A percentile compares a stretch with the other conserved stretches of the same genome.
phyloP scores from a whole-genome alignment of 2,329 filamentous ascomycete genomes.

The Blastomyces parvus region DNA sequence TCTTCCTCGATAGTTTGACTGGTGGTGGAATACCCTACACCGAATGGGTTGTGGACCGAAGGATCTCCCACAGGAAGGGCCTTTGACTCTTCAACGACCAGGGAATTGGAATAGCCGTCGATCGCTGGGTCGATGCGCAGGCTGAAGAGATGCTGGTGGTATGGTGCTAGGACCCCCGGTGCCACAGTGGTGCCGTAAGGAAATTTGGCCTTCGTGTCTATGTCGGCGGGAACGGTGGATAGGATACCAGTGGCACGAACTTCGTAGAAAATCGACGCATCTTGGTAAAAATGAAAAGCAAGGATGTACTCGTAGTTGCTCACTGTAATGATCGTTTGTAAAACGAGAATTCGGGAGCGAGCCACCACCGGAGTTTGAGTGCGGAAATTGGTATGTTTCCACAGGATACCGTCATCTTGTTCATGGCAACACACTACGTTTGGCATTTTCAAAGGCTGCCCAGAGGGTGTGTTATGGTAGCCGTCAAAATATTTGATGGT shows the following conservation, averaged over 20 bases:
- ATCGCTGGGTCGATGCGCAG: conserved; percentile 54
- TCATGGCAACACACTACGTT: conserved; percentile 59
- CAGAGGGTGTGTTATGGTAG: conserved; percentile 45
- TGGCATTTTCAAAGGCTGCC: conserved; percentile 46
- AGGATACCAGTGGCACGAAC: conserved; percentile 48
- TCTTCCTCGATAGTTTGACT: conserved; percentile 40
- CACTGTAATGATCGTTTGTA: conserved; percentile 44
- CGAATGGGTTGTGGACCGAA: conserved; percentile 42
- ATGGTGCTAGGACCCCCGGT: conserved; percentile 55
- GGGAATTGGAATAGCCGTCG: conserved; percentile 46
- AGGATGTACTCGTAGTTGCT: conserved; percentile 40
- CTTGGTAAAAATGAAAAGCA: conserved; percentile 36
- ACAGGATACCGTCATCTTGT: conserved; percentile 56
- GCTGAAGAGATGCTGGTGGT: conserved; percentile 69
- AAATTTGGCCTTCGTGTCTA: conserved; percentile 42
- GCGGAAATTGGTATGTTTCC: conserved; percentile 61
- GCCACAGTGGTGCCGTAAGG: conserved; percentile 57
- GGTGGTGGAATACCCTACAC: conserved; percentile 42
- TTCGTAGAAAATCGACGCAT: conserved; percentile 41
- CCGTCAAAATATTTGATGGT: conserved; percentile 57
- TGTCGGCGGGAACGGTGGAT: conserved; percentile 55
- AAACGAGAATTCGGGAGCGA: conserved; percentile 51
- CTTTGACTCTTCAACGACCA: conserved; percentile 49
- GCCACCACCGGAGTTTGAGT: conserved; percentile 53
- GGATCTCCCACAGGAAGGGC: conserved; percentile 46